A percentile compares a stretch with the other conserved stretches of the same genome.
Conservation (phyloP, 768 basidiomycete species). For the Pleurotus djamor region DNA sequence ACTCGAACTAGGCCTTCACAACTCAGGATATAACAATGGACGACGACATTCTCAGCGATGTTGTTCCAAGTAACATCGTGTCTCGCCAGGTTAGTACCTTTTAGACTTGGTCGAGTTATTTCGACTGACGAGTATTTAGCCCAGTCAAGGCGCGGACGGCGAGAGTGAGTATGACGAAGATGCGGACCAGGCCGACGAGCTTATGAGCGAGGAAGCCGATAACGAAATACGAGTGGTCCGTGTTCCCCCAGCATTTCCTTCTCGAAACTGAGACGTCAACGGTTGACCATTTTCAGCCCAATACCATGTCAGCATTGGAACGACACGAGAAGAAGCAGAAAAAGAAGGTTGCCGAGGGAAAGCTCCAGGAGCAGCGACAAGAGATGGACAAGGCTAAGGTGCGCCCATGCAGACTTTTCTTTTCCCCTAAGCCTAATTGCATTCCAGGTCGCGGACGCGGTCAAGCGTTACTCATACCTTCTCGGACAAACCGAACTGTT, state of each 20-base stretch:
- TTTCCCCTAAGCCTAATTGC: slow-evolving; percentile 10
- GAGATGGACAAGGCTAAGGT: slow-evolving; percentile 92
- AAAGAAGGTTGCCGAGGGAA: slow-evolving; percentile 69
- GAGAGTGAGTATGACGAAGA: slow-evolving; percentile 73
- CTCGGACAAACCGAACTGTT: slow-evolving; percentile 98
- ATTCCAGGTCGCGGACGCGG: slow-evolving; percentile 80
- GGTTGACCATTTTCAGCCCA: slow-evolving; percentile 17
- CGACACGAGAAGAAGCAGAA: slow-evolving; percentile 37
- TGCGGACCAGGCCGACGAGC: slow-evolving; percentile 60
- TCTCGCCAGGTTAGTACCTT: slow-evolving; percentile 69
- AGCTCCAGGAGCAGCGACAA: slow-evolving; percentile 67
- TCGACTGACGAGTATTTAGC: slow-evolving; percentile 21
- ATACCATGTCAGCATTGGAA: slow-evolving; percentile 19
- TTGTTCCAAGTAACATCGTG: slow-evolving; percentile 89
- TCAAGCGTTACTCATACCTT: slow-evolving; percentile 97
- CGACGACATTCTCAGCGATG: slow-evolving; percentile 88
- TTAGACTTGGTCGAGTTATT: background rate
- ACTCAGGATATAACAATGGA: slow-evolving; percentile 28
- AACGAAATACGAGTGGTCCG: slow-evolving; percentile 16
- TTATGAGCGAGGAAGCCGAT: slow-evolving; percentile 52
- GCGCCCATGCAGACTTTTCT: slow-evolving; percentile 5
- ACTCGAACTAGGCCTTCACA: background rate
- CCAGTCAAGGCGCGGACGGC: slow-evolving; percentile 69
- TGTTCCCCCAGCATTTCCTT: background rate
- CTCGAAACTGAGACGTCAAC: background rate